These are phyloP conservation scores for Chalaropsis thielavioides DNA, from an alignment of 2,329 filamentous ascomycete genomes.

Conservation along the genomic window DNA sequence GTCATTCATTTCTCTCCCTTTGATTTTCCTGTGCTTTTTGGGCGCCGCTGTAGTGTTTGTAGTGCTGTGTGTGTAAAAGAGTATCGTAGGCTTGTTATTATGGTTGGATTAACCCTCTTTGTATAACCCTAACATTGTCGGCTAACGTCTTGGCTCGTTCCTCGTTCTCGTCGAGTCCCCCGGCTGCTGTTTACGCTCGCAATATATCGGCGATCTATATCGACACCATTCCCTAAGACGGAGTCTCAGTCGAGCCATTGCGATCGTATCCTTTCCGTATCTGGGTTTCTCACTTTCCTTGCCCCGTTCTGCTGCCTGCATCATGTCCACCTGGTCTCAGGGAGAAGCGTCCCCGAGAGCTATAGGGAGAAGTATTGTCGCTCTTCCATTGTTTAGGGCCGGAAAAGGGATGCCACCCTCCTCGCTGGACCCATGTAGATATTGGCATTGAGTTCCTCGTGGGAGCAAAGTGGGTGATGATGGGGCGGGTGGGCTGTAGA, in stretches of 20 bases:
- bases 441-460: neutral
- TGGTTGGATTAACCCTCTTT: neutral
- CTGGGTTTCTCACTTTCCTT: neutral
- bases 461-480: neutral
- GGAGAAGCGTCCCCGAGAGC: neutral
- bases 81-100: neutral
- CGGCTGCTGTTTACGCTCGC: neutral
- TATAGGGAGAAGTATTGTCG: constrained; percentile 1
- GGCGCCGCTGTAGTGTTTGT: neutral
- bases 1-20: neutral
- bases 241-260: neutral
- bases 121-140: neutral
- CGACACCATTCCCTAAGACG: neutral
- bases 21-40: neutral
- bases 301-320: neutral
- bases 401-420: neutral
- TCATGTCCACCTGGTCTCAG: neutral
- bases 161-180: too few species aligned
- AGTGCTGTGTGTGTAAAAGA: neutral
- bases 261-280: neutral
- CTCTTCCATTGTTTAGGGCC: neutral
- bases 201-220: neutral
- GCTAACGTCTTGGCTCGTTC: neutral
- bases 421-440: neutral
- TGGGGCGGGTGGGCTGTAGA: neutral